Percentiles rank a stretch among this genome's conserved stretches.
Evolutionary conservation across 1,284 basidiomycete species (phyloP).

Genomic region (Leccinum solheimii): DNA sequence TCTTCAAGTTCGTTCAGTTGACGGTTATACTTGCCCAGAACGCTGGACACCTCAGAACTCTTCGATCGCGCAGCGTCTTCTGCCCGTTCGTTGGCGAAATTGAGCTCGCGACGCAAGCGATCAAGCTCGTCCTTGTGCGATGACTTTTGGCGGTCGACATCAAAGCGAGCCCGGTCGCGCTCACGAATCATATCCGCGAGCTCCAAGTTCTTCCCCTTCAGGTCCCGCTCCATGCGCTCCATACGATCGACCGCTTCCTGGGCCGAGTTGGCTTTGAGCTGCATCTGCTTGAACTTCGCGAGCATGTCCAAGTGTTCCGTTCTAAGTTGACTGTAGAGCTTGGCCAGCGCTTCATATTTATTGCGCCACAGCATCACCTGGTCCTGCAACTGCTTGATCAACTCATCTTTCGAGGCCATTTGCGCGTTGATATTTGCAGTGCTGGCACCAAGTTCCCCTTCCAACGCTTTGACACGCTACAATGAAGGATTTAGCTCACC

Average conservation of each 20-base stretch:
- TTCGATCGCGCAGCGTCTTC: conserved; percentile 92
- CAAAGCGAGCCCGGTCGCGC: conserved; percentile 93
- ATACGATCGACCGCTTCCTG: conserved; percentile 99
- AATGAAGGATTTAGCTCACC: conserved; percentile 14
- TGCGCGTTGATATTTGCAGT: conserved; percentile 85
- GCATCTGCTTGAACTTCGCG: conserved; percentile 95
- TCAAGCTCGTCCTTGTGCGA: conserved; percentile 96
- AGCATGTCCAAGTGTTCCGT: conserved; percentile 98
- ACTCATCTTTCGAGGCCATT: conserved; percentile 90
- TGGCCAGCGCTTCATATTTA: conserved; percentile 98
- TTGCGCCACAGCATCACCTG: conserved; percentile 97
- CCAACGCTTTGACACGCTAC: conserved; percentile 93
- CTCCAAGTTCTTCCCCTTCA: conserved; percentile 98
- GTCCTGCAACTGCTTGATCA: conserved; percentile 95
- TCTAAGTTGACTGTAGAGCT: conserved; percentile 97
- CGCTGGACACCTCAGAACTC: conserved; percentile 87
- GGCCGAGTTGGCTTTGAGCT: conserved; percentile 97
- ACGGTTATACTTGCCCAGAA: conserved; percentile 94
- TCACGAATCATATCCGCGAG: conserved; percentile 99
- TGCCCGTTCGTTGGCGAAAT: conserved; percentile 97
- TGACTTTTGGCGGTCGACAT: conserved; percentile 93
- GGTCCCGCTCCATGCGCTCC: conserved; percentile 98
- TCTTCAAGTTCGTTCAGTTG: conserved; percentile 96
- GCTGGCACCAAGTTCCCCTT: conserved; percentile 85
- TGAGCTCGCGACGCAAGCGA: conserved; percentile 88